Percentiles rank a stretch among this genome's conserved stretches.
Evolutionary conservation across 768 basidiomycete genomes (phyloP).

Genomic region (Chalciporus pseudorubinellus): DNA sequence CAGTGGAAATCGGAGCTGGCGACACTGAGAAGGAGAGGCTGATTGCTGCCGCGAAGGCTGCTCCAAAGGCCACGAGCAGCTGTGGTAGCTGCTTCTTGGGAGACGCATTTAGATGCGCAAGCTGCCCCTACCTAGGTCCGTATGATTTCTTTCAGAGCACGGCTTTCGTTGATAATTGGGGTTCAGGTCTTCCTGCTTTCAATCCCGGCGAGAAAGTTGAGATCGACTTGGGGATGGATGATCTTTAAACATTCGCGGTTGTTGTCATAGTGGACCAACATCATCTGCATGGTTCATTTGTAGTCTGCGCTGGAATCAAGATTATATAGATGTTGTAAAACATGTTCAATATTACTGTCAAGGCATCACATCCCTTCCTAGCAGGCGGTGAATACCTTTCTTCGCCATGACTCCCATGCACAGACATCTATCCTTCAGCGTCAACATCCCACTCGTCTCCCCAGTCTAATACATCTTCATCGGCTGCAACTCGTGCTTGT

Average conservation of each 20-base stretch:
- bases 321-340: slow-evolving; percentile 4
- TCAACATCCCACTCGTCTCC: slow-evolving; percentile 29
- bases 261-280: background rate
- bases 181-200: slow-evolving; percentile 92
- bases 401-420: background rate
- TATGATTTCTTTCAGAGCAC: slow-evolving; percentile 19
- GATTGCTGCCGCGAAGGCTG: slow-evolving; percentile 60
- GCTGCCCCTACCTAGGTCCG: slow-evolving; percentile 95
- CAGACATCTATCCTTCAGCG: slow-evolving; percentile 3
- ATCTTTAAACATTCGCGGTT: slow-evolving; percentile 50
- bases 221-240: slow-evolving; percentile 86
- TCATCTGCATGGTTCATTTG: background rate
- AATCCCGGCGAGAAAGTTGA: slow-evolving; percentile 98
- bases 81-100: slow-evolving; percentile 98
- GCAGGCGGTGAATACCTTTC: too few species aligned
- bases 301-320: background rate
- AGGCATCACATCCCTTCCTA: background rate
- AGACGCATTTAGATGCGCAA: slow-evolving; percentile 94
- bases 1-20: slow-evolving; percentile 54
- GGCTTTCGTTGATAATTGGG: slow-evolving; percentile 7
- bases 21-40: slow-evolving; percentile 65
- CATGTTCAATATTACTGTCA: background rate
- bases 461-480: slow-evolving; percentile 32
- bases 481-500: slow-evolving; percentile 22
- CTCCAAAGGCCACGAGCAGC: slow-evolving; percentile 89